Percentiles rank a stretch among this genome's conserved stretches.
phyloP scores from a whole-genome alignment of 2,329 filamentous ascomycete species.

The Boeremia lycopersici region DNA sequence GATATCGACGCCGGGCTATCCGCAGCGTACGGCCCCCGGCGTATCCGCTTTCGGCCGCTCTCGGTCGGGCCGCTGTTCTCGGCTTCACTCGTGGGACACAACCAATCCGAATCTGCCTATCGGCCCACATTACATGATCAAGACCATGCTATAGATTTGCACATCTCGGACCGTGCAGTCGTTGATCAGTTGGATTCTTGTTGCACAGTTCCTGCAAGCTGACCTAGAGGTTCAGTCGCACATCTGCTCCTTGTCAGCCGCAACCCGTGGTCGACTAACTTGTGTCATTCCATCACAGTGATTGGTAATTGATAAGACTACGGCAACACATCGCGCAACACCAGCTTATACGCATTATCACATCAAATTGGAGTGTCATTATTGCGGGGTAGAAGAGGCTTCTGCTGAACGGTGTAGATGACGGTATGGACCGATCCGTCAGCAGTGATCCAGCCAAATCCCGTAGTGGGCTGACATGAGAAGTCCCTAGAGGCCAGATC shows the following conservation, averaged over 20 bases:
- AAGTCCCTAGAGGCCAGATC: not conserved
- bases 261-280: not conserved
- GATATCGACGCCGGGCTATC: too few species aligned
- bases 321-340: conserved; percentile 18
- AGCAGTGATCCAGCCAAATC: not conserved
- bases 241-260: not conserved
- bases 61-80: conserved; percentile 10
- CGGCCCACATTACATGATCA: not conserved
- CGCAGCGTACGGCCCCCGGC: not conserved
- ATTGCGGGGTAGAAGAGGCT: conserved; percentile 11
- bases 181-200: too few species aligned
- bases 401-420: conserved; percentile 5
- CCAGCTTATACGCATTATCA: conserved; percentile 5
- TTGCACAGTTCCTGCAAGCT: not conserved
- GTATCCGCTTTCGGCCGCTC: not conserved
- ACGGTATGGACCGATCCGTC: conserved; percentile 23
- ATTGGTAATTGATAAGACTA: conserved; percentile 22
- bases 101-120: not conserved
- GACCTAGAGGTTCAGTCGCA: not conserved
- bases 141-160: too few species aligned
- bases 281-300: not conserved
- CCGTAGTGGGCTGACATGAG: conserved; percentile 1
- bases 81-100: not conserved
- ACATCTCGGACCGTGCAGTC: too few species aligned
- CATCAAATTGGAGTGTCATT: not conserved